Conservation (phyloP, 208 protist genomes). For the Sergeia podlipaevii region DNA sequence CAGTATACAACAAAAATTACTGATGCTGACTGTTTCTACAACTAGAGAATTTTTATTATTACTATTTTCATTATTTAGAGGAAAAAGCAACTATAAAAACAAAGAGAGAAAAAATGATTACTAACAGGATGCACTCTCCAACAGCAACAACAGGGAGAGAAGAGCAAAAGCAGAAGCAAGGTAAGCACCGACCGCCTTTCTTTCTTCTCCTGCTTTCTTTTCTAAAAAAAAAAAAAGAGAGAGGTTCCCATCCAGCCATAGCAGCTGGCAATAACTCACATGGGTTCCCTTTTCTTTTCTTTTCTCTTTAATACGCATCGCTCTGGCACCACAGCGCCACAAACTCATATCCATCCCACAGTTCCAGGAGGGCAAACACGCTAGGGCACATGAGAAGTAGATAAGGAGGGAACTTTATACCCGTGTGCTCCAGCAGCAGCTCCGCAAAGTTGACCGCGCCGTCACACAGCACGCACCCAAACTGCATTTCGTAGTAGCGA, state of each 20-base stretch:
- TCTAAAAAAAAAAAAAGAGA: background rate
- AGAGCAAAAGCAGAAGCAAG: too few species aligned
- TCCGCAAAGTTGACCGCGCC: conserved; percentile 52
- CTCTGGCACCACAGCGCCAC: conserved; percentile 22
- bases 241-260: background rate
- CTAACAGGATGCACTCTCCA: too few species aligned
- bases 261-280: background rate
- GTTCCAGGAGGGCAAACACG: conserved; percentile 66
- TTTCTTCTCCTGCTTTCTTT: background rate
- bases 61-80: too few species aligned
- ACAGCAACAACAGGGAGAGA: conserved; percentile 2
- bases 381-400: conserved; percentile 67
- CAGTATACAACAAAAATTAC: background rate
- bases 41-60: too few species aligned
- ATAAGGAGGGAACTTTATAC: conserved; percentile 62
- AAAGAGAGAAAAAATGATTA: conserved; percentile 1
- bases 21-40: too few species aligned
- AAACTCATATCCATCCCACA: conserved; percentile 82
- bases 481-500: conserved; percentile 76
- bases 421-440: conserved; percentile 31
- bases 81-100: background rate
- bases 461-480: conserved; percentile 43
- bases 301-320: background rate
- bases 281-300: background rate
- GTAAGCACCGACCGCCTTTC: background rate